Evolutionary conservation across 164 flowering plant genomes (phyloP).

Genomic region (Stephania japonica): DNA sequence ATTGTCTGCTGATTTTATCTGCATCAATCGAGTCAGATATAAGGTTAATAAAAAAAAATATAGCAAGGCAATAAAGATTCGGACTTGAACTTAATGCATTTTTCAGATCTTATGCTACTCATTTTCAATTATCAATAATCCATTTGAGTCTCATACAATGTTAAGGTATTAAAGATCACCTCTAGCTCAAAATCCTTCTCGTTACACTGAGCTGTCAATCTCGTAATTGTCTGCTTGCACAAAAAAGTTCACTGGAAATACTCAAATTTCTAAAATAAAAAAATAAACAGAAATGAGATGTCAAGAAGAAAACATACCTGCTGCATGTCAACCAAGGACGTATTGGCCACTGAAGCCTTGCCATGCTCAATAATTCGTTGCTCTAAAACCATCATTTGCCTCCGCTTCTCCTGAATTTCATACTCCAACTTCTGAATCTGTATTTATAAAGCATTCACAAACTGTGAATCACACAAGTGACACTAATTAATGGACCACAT

Average conservation of each 20-base stretch:
- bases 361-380: conserved; percentile 70
- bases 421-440: conserved; percentile 81
- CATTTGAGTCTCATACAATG: not conserved
- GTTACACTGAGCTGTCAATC: conserved; percentile 82
- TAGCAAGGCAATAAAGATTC: not conserved
- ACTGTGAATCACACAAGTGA: not conserved
- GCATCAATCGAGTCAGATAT: conserved; percentile 21
- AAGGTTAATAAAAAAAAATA: not conserved
- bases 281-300: not conserved
- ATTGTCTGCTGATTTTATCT: conserved; percentile 94
- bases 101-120: not conserved
- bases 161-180: conserved; percentile 29
- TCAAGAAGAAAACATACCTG: conserved; percentile 50
- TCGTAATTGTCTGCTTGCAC: conserved; percentile 60
- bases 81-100: not conserved
- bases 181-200: conserved; percentile 94
- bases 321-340: conserved; percentile 89
- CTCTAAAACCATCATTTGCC: conserved; percentile 78
- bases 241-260: not conserved
- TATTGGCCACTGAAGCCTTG: conserved; percentile 76
- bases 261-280: not conserved
- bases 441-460: not conserved
- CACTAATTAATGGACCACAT: not conserved
- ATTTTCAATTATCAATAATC: not conserved
- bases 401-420: conserved; percentile 79